These are phyloP conservation scores for Endocalyx cinctus DNA, from an alignment of 2,329 filamentous ascomycete species.

Conservation along the genomic window DNA sequence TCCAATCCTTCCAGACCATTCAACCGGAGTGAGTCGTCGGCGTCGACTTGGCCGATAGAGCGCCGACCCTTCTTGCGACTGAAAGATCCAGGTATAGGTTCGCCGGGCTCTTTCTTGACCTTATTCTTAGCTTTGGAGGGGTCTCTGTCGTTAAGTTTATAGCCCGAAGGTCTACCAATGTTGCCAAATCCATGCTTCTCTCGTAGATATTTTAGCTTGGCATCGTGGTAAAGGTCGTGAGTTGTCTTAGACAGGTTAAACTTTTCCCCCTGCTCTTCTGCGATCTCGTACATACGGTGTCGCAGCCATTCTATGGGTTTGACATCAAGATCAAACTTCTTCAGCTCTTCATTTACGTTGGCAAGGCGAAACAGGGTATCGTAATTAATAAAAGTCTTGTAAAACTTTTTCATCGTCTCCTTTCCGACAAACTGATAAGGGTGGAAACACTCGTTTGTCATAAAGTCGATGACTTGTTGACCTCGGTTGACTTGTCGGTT, in stretches of 20 bases:
- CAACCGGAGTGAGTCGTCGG: constrained; percentile 16
- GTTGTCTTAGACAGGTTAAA: constrained; percentile 49
- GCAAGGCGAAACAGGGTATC: constrained; percentile 54
- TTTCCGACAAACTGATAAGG: constrained; percentile 54
- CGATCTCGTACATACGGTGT: constrained; percentile 50
- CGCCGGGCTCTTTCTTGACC: constrained; percentile 19
- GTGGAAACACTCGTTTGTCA: constrained; percentile 46
- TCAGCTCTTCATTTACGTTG: constrained; percentile 49
- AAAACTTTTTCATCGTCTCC: constrained; percentile 39
- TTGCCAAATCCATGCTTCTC: constrained; percentile 52
- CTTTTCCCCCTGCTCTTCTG: constrained; percentile 34
- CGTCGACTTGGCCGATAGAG: constrained; percentile 26
- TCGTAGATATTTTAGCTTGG: constrained; percentile 44
- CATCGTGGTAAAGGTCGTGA: constrained; percentile 53
- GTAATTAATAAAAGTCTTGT: constrained; percentile 41
- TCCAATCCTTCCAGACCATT: constrained; percentile 9
- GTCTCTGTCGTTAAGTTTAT: constrained; percentile 36
- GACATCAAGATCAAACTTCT: constrained; percentile 48
- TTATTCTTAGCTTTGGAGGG: constrained; percentile 25
- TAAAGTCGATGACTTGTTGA: constrained; percentile 46
- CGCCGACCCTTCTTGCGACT: constrained; percentile 22
- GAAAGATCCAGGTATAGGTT: too few species aligned
- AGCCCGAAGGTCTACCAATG: constrained; percentile 49
- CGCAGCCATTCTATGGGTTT: constrained; percentile 53
- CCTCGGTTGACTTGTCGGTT: constrained; percentile 54